Conservation (phyloP, 2,329 filamentous ascomycete genomes). For the Dendrostoma leiphaemia region DNA sequence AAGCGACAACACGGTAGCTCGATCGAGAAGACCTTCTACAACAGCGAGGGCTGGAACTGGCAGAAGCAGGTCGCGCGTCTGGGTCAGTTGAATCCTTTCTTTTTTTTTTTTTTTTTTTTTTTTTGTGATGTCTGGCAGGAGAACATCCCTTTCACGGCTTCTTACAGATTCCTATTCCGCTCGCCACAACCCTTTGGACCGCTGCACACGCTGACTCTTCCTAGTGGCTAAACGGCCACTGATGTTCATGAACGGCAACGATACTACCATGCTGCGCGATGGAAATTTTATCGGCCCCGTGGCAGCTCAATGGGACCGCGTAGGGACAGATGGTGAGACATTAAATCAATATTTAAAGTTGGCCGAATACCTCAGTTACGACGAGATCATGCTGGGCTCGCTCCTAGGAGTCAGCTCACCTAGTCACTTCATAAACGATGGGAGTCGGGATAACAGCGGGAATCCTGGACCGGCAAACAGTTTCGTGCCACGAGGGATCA, state of each 20-base stretch:
- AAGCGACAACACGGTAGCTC: neutral
- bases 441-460: constrained; percentile 23
- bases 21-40: neutral
- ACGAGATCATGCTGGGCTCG: constrained; percentile 33
- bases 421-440: constrained; percentile 31
- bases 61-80: neutral
- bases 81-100: neutral
- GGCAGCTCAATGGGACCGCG: neutral
- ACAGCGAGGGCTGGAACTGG: neutral
- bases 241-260: neutral
- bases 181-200: too few species aligned
- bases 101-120: too few species aligned
- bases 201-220: too few species aligned
- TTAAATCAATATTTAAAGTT: constrained; percentile 21
- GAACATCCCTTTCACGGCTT: too few species aligned
- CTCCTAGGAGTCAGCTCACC: constrained; percentile 29
- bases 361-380: constrained; percentile 30
- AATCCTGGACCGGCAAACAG: constrained; percentile 5
- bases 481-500: constrained; percentile 28
- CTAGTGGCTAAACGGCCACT: constrained; percentile 9
- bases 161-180: too few species aligned
- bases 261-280: neutral
- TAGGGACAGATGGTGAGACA: constrained; percentile 7
- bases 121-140: too few species aligned
- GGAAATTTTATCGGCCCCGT: neutral